Conservation (phyloP, 768 basidiomycete species). For the Amanita subjunquillea region DNA sequence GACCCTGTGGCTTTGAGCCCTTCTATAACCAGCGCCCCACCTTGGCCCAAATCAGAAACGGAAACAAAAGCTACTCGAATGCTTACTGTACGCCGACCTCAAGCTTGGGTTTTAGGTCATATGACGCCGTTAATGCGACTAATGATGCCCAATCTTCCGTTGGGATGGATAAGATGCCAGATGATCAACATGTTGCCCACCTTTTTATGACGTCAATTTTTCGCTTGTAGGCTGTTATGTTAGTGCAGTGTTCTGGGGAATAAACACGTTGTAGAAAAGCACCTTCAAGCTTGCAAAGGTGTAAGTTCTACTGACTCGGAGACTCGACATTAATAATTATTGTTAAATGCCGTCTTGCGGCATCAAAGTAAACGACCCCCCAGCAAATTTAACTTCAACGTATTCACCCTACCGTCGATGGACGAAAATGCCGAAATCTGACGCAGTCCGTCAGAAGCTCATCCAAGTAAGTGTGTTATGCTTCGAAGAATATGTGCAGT, state of each 20-base stretch:
- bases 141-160: constrained; percentile 30
- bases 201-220: too few species aligned
- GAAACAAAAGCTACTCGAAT: background rate
- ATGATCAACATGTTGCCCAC: constrained; percentile 5
- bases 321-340: too few species aligned
- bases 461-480: too few species aligned
- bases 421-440: too few species aligned
- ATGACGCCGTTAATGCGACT: constrained; percentile 25
- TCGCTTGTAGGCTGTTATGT: too few species aligned
- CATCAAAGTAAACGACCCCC: constrained; percentile 29
- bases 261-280: too few species aligned
- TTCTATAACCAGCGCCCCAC: constrained; percentile 29
- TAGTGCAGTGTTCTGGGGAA: too few species aligned
- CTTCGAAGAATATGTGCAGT: too few species aligned
- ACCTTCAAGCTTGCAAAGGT: too few species aligned
- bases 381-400: constrained; percentile 30
- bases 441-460: too few species aligned
- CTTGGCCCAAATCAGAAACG: background rate
- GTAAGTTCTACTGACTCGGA: too few species aligned
- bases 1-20: constrained; percentile 30
- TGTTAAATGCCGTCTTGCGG: constrained; percentile 15
- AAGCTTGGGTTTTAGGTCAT: constrained; percentile 32
- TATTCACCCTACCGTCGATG: too few species aligned
- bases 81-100: constrained; percentile 31
- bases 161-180: constrained; percentile 35